These are phyloP conservation scores for Aquilaria yunnanensis DNA, from an alignment of 345 rosid species.

Conservation along the genomic window DNA sequence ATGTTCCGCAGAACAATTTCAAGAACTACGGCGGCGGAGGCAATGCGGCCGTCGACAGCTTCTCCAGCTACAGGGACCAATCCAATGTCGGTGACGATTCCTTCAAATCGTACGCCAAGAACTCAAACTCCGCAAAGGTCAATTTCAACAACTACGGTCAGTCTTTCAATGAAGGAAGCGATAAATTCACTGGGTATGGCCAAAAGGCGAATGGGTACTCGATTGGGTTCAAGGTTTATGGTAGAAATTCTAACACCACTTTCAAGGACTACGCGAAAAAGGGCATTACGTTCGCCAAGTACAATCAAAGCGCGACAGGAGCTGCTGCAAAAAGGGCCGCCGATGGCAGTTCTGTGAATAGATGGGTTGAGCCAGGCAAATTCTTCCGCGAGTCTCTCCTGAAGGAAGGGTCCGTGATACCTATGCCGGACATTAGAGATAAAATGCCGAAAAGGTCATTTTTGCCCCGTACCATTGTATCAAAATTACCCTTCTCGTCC, in stretches of 20 bases:
- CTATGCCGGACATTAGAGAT: conserved; percentile 84
- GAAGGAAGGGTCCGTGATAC: conserved; percentile 59
- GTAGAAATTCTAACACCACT: conserved; percentile 30
- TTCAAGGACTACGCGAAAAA: conserved; percentile 40
- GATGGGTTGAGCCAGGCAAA: conserved; percentile 81
- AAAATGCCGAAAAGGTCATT: conserved; percentile 90
- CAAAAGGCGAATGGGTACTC: conserved; percentile 20
- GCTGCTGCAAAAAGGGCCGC: background rate
- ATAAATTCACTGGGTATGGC: conserved; percentile 41
- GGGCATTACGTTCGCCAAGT: conserved; percentile 43
- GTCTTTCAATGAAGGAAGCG: conserved; percentile 39
- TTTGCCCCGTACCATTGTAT: conserved; percentile 62
- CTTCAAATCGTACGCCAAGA: conserved; percentile 60
- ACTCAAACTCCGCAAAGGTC: conserved; percentile 33
- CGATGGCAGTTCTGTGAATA: conserved; percentile 41
- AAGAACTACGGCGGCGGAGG: conserved; percentile 50
- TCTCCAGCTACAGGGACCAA: conserved; percentile 48
- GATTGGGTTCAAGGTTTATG: conserved; percentile 40
- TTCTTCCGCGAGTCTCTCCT: conserved; percentile 69
- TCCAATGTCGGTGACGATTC: conserved; percentile 58
- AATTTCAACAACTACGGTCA: conserved; percentile 43
- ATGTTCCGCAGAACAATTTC: conserved; percentile 61
- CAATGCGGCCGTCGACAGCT: conserved; percentile 34
- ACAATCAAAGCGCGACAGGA: conserved; percentile 23
- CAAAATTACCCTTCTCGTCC: conserved; percentile 59